Evolutionary conservation across 2,329 filamentous ascomycete species (phyloP).

Genomic region (Paecilomyces dactylethromorphus): DNA sequence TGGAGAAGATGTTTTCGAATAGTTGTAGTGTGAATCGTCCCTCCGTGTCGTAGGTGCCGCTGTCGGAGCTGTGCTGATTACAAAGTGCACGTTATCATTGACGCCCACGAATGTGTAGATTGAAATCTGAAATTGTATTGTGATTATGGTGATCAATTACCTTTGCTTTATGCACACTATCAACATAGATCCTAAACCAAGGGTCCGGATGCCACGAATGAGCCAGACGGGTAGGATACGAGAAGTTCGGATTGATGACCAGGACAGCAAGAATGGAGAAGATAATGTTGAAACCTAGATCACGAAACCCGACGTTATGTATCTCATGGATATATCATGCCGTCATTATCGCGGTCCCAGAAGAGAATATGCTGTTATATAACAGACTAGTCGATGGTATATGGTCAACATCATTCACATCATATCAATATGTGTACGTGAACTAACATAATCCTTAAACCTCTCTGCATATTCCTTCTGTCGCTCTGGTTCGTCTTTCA

Average conservation of each 20-base stretch:
- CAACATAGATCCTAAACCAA: slow-evolving; percentile 32
- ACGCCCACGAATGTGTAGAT: too few species aligned
- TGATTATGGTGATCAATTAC: too few species aligned
- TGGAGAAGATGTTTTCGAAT: slow-evolving; percentile 44
- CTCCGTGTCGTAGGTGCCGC: slow-evolving; percentile 38
- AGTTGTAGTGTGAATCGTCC: slow-evolving; percentile 41
- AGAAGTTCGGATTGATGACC: slow-evolving; percentile 38
- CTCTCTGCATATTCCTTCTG: background rate
- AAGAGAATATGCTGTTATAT: slow-evolving; percentile 38
- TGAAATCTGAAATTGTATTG: too few species aligned
- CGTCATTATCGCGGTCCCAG: slow-evolving; percentile 38
- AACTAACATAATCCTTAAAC: background rate
- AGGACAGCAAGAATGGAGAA: slow-evolving; percentile 34
- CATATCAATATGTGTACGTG: background rate
- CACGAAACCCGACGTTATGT: slow-evolving; percentile 36
- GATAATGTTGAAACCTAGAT: slow-evolving; percentile 33
- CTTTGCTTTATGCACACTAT: slow-evolving; percentile 37
- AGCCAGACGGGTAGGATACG: slow-evolving; percentile 38
- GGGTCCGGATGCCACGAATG: slow-evolving; percentile 31
- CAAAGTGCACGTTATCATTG: background rate
- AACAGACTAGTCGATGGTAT: slow-evolving; percentile 15
- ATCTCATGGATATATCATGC: slow-evolving; percentile 33
- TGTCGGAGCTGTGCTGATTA: slow-evolving; percentile 27
- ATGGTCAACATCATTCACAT: background rate
- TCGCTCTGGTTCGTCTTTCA: background rate